Evolutionary conservation across 2,329 filamentous ascomycete genomes (phyloP), one percentile per base, ranked within the genome.

Genomic region (Sordariomycetes sp.): DNA sequence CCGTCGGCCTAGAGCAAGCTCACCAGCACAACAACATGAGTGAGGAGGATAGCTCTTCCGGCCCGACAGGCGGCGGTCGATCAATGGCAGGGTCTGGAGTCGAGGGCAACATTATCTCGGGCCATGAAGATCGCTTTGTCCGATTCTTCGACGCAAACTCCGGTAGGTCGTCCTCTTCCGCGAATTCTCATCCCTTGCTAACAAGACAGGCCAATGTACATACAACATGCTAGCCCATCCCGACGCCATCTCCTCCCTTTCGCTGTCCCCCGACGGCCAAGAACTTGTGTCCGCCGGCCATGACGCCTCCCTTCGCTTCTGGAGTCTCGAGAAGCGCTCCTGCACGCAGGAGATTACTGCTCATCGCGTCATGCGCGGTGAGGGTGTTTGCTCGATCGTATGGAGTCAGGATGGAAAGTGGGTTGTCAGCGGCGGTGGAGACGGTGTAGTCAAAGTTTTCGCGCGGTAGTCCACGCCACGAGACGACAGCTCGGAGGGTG

Each of bases 161-260:
- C 62, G 92, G 92, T 96, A 82, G 61, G 85, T 75, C 27, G 21
- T 17, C 8, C 10, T 16, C 25, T 5, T 28, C 4, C 11, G 14
- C 25, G 24, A 33, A 36, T 39, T 29, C 23, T 14, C 7, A 8
- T 16, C 15, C n/a, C 17, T 21, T 18, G 12, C 19, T 35, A n/a
- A 46, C 45, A 3, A 9, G 8, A n/a, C 44, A 96, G 92, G 92
- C 37, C 92, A 98, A 86, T 95, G 88, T 63, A 96, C 92, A 43
- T 98, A 98, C 61, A 93, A 84, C 50, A 98, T 98, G 92, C 77
- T 96, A 39, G 92, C 92, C 6, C 92, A 98, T 49, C 87, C 92
- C 1, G 83, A 88, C 4, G 82, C 92, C 37, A 95, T 98, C 45
- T 93, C 92, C 2, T 82, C 85, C 18, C 72, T 98, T 5, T 93